Evolutionary conservation across 2,329 filamentous ascomycete genomes (phyloP).

Genomic region (Ascomycota sp.): DNA sequence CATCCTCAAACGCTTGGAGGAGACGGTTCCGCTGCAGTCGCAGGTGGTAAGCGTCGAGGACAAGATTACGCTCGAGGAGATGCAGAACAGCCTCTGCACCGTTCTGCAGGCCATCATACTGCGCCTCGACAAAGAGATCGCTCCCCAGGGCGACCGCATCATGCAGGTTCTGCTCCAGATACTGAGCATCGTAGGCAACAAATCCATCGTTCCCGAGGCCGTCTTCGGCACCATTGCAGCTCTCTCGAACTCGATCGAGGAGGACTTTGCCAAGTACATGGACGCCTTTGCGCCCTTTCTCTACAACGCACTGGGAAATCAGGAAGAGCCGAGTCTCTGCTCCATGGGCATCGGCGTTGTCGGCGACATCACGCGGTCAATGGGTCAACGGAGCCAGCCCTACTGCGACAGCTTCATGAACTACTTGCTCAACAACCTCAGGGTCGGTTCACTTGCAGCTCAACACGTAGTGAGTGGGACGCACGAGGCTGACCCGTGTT

Average conservation of each 20-base stretch:
- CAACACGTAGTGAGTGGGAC: background rate
- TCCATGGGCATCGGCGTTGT: conserved; percentile 94
- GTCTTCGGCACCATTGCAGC: conserved; percentile 81
- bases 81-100: conserved; percentile 85
- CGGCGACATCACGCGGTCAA: conserved; percentile 80
- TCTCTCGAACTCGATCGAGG: conserved; percentile 76
- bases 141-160: conserved; percentile 74
- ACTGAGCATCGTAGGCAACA: conserved; percentile 51
- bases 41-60: conserved; percentile 96
- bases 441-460: conserved; percentile 27
- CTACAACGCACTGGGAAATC: conserved; percentile 82
- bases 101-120: conserved; percentile 81
- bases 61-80: conserved; percentile 84
- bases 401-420: conserved; percentile 98
- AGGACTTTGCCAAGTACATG: conserved; percentile 94
- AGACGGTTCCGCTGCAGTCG: conserved; percentile 67
- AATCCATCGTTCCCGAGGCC: conserved; percentile 85
- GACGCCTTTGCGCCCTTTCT: conserved; percentile 80
- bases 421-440: conserved; percentile 75
- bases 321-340: conserved; percentile 83
- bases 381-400: conserved; percentile 75
- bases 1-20: conserved; percentile 73
- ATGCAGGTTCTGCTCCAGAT: conserved; percentile 77
- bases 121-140: conserved; percentile 75
- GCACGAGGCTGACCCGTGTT: conserved; percentile 1